phyloP scores from a whole-genome alignment of 108 stramenopile species.

The Chaetoceros tenuissimus region DNA sequence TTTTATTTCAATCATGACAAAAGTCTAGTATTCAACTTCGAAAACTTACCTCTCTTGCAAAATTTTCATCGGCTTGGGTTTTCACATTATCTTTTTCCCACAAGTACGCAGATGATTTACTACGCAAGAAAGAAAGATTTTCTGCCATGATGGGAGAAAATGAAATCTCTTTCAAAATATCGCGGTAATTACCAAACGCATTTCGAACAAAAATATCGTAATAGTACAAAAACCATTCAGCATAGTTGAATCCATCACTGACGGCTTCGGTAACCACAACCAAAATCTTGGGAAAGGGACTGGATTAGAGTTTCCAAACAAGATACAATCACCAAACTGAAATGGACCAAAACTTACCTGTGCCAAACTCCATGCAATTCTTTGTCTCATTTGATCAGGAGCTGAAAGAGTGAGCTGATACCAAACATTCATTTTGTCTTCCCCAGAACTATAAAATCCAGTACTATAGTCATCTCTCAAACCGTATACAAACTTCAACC shows the following conservation, averaged over 20 bases:
- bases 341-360: conserved; percentile 11
- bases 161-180: conserved; percentile 59
- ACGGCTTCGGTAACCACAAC: conserved; percentile 12
- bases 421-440: conserved; percentile 18
- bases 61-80: conserved; percentile 25
- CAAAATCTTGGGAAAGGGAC: conserved; percentile 40
- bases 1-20: no score
- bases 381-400: conserved; percentile 61
- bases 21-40: no score
- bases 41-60: conserved; percentile 29
- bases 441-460: not conserved
- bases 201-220: conserved; percentile 71
- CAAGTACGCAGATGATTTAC: conserved; percentile 35
- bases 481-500: not conserved
- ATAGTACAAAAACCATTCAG: conserved; percentile 29
- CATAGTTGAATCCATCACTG: not conserved
- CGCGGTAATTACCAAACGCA: conserved; percentile 72
- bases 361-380: conserved; percentile 67
- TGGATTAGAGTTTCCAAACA: no score
- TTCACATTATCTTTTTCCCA: not conserved
- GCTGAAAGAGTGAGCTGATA: conserved; percentile 15
- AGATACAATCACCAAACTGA: no score
- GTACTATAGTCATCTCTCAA: not conserved
- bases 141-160: conserved; percentile 63
- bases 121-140: conserved; percentile 45